A percentile compares a stretch with the other conserved stretches of the same genome.
phyloP scores from a whole-genome alignment of 805 yeast genomes.

The Candida adriatica region DNA sequence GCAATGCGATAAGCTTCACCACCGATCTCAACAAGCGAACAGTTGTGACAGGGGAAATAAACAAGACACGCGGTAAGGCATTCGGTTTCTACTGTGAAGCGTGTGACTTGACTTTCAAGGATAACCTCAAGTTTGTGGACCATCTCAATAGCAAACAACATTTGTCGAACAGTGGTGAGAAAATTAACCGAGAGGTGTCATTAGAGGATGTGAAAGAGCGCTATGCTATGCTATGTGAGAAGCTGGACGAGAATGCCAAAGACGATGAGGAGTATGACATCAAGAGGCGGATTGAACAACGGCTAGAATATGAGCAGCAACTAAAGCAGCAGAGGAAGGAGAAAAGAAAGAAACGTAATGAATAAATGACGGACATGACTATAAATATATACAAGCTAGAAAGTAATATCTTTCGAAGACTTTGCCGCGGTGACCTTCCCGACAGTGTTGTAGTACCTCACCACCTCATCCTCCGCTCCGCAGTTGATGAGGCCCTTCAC shows the following conservation, averaged over 20 bases:
- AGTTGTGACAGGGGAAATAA: slow-evolving; percentile 25
- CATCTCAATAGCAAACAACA: slow-evolving; percentile 79
- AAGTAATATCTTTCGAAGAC: slow-evolving; percentile 5
- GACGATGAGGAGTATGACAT: slow-evolving; percentile 26
- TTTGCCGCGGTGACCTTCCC: slow-evolving; percentile 34
- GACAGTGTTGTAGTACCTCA: slow-evolving; percentile 62
- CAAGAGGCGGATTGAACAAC: slow-evolving; percentile 33
- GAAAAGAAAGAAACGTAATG: slow-evolving; percentile 12
- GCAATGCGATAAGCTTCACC: slow-evolving; percentile 20
- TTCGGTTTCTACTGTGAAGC: slow-evolving; percentile 82
- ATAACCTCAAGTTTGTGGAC: slow-evolving; percentile 72
- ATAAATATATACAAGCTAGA: background rate
- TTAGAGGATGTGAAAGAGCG: slow-evolving; percentile 40
- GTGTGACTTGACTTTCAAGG: slow-evolving; percentile 78
- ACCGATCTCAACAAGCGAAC: slow-evolving; percentile 28
- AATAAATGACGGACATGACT: slow-evolving; percentile 6
- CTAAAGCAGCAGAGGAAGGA: slow-evolving; percentile 23
- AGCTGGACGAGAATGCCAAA: slow-evolving; percentile 19
- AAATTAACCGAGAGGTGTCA: slow-evolving; percentile 38
- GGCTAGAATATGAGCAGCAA: slow-evolving; percentile 33
- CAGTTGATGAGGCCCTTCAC: slow-evolving; percentile 32
- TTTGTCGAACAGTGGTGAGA: slow-evolving; percentile 36
- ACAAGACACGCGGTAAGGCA: slow-evolving; percentile 42
- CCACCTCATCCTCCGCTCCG: slow-evolving; percentile 30
- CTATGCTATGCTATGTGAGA: slow-evolving; percentile 29